Evolutionary conservation across 257 asterid species (phyloP).

Genomic region (Solanum microdontum): DNA sequence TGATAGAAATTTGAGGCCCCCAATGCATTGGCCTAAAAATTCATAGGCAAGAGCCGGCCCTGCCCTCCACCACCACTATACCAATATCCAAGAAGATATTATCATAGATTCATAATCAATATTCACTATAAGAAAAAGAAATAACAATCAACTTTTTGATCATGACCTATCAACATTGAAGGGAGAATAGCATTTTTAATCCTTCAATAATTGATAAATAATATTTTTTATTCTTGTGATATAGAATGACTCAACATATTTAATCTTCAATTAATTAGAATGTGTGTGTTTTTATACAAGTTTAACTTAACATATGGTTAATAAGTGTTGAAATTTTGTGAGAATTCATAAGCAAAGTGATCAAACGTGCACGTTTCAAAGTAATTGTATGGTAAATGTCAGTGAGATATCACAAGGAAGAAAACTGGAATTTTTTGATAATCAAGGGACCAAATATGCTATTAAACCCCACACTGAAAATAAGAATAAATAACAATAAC

Average conservation of each 20-base stretch:
- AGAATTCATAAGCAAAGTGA: neutral
- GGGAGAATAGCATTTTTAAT: neutral
- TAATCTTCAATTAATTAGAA: neutral
- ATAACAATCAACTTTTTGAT: neutral
- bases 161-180: constrained; percentile 3
- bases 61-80: neutral
- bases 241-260: neutral
- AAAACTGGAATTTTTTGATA: neutral
- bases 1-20: too few species aligned
- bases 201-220: neutral
- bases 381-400: neutral
- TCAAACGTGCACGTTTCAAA: neutral
- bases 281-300: neutral
- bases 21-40: too few species aligned
- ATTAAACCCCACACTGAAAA: neutral
- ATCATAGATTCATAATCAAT: neutral
- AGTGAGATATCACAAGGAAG: neutral
- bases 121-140: neutral
- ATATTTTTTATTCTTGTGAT: neutral
- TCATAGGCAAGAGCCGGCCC: too few species aligned
- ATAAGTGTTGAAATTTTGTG: neutral
- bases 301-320: neutral
- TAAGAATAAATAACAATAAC: neutral
- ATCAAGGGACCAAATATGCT: neutral
- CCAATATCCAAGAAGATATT: neutral